A percentile compares a stretch with the other conserved stretches of the same genome.
These are phyloP conservation scores for Penicillium brasilianum DNA, from an alignment of 2,329 filamentous ascomycete species.

Conservation along the genomic window DNA sequence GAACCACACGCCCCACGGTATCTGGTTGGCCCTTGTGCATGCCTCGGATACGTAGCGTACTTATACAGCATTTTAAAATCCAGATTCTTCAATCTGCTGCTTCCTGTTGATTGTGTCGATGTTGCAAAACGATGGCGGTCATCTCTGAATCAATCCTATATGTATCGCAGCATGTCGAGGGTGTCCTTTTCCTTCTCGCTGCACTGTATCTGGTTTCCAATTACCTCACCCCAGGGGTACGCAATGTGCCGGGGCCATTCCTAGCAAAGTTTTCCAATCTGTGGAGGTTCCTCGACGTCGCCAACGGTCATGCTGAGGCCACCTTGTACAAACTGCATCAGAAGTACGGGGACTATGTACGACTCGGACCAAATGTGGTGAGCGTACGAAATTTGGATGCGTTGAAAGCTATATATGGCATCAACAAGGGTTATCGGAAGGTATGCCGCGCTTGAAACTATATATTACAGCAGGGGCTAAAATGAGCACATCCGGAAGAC, in stretches of 20 bases:
- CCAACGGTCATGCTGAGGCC: slow-evolving; percentile 21
- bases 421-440: slow-evolving; percentile 28
- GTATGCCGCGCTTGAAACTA: slow-evolving; percentile 1
- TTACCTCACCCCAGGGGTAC: slow-evolving; percentile 21
- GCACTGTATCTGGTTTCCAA: slow-evolving; percentile 20
- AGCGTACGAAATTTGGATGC: slow-evolving; percentile 29
- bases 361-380: slow-evolving; percentile 29
- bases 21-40: neutral
- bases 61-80: neutral
- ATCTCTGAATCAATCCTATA: slow-evolving; percentile 17
- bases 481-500: slow-evolving; percentile 5
- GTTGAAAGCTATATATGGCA: slow-evolving; percentile 29
- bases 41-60: neutral
- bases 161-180: slow-evolving; percentile 4
- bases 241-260: slow-evolving; percentile 20
- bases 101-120: neutral
- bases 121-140: slow-evolving; percentile 9
- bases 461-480: neutral
- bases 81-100: neutral
- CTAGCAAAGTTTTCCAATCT: slow-evolving; percentile 22
- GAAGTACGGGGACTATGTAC: slow-evolving; percentile 29
- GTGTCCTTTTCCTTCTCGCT: slow-evolving; percentile 7
- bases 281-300: slow-evolving; percentile 26
- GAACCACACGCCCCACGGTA: neutral
- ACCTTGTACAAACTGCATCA: slow-evolving; percentile 24